Evolutionary conservation across 2,329 filamentous ascomycete genomes (phyloP), one percentile per base, ranked within the genome.

Genomic region (Whalleya microplaca): DNA sequence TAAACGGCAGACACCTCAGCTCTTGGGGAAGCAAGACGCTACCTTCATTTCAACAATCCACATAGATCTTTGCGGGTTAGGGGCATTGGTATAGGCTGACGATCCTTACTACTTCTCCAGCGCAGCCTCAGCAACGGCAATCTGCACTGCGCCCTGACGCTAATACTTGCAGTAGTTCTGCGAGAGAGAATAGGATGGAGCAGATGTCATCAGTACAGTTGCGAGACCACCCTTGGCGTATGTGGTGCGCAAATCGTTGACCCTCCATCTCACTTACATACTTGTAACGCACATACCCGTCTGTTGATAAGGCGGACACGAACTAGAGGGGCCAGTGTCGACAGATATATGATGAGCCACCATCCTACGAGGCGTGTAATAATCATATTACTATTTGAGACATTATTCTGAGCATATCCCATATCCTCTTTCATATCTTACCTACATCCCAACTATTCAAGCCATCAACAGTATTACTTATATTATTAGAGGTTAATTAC

Each of bases 261-360:
- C 45, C 41, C 27, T 53, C 55, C 29, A 37, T 55, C 44, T 58
- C 41, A 53, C 55, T 51, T 58, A 27, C 48, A 51, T 58, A 48
- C 53, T 48, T 50, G 23, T 46, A 48, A 56, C 20, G n/a, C 37
- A 53, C 46, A 55, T 45, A 50, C 41, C 47, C 29, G 37, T 55
- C 43, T 37, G 32, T 41, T 43, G 40, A 37, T 40, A 51, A 50
- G 45, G 47, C 23, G 45, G n/a, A 41, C 47, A 55, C 40, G 50
- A 48, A 29, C 47, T 60, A 60, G 55, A 56, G 59, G 54, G 46
- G 12, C 40, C 42, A 41, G 43, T 29, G 40, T 42, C 23, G 21
- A 37, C 20, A 37, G 23, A 41, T 64, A 67, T 69, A 69, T 64
- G 62, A 64, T 27, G 23, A 64, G 63, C 46, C 41, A 54, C 32